Base-by-base conservation (phyloP, 2,329 filamentous ascomycete species). In the Elsinoe australis region DNA sequence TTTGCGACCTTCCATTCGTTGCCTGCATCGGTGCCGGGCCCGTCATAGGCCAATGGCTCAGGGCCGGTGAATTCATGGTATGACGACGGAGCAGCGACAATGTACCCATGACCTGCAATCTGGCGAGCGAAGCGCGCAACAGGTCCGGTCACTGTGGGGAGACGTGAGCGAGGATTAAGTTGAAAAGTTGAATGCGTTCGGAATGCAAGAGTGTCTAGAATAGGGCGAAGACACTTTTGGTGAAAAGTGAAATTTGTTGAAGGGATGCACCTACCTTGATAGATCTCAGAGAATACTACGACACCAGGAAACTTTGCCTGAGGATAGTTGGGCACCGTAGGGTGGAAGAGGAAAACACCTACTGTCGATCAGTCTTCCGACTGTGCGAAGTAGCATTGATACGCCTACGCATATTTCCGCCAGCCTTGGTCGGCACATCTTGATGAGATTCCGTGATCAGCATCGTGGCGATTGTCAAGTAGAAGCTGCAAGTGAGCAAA, bases 61-160 rank as follows among this genome's bases (percentile, higher is more conserved):
- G 88, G 86, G 3, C 85, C 85, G 1, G 82, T 87, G 68, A 95
- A 95, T 66, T 95, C 89, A 64, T 95, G 89, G 67, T 95, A 95
- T 24, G 83, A 89, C 28, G 85, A 92, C 0, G 88, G 87, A 0
- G 88, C 88, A 7, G 85, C 89, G 55, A 90, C 88, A 56, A 95
- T 94, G 71, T 94, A 95, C 59, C 89, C 90, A 55, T 94, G 86
- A 2, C 87, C 85, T 31, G 87, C 86, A 58, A 95, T 95, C 64
- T 95, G 88, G 52, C 89, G 81, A 45, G 87, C 87, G 60, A 95
- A 95, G 47, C 90, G 82, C 52, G 83, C 78, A 19, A 95, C 89
- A 1, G 89, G 89, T 1, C 89, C 89, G 51, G 89, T 94, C 14
- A 95, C 89, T 89, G 53, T 33, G 18, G 24, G 48, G 38, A 7